Base-by-base conservation (phyloP, 75 land plant species). In the Cupressus sempervirens region DNA sequence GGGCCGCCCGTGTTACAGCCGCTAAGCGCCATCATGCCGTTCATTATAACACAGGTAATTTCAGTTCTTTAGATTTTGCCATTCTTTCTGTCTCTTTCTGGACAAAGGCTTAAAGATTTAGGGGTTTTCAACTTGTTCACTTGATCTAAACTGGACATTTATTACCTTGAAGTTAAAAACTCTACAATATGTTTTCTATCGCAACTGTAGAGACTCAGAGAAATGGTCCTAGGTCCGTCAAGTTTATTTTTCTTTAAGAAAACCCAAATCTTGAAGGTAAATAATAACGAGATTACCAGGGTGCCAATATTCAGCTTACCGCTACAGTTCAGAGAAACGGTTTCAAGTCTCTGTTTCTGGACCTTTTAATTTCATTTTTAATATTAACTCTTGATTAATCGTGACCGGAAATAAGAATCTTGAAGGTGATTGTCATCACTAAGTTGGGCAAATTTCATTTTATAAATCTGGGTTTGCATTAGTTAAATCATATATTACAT, bases 11-110 rank as follows among this genome's bases (percentile, higher is more conserved):
- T 26, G 56, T 89, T 81, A 84, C 86, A 12, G 75, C 84, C 40
- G 87, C 88, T 0, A 89, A 87, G 86, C 89, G 86, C 41, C 89
- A 89, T 54, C 88, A 89, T 32, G 83, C 84, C 7, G 56, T 87
- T 70, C 90, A 89, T 80, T 84, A 14, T 77, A 14, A 77, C 38
- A 68, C 80, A 76, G 26, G 46, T 40, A 23, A 0, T 40, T 76
- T 13, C 2, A 18, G 16, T 6, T 76, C 45, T 41, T 76, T 76
- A 23, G 40, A 40, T 23, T 41, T 76, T 38, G 11, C 45, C 6
- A 0, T 20, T 41, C 18, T 40, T 35, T 38, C 1, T 7, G 18
- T 76, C 23, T 76, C 29, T 13, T 34, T 34, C 1, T 35, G 40
- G 14, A 74, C 15, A 35, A 35, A 6, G 76, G 36, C 29, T 40